Base-by-base conservation (phyloP, 2,329 filamentous ascomycete genomes). In the Penicillium sp. region DNA sequence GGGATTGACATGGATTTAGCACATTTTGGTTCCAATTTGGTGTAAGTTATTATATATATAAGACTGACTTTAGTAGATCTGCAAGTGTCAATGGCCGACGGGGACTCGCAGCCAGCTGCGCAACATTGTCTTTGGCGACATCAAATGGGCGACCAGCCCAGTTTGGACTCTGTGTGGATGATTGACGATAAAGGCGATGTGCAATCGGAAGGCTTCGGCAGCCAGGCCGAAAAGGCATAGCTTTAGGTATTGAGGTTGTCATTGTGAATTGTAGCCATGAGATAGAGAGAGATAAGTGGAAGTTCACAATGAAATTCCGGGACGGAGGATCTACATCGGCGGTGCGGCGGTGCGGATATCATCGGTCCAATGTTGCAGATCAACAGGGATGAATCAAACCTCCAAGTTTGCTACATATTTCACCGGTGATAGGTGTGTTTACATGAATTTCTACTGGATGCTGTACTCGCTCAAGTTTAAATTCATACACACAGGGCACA, bases 21-120 rank as follows among this genome's bases (percentile, higher is more conserved):
- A 36, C 10, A 27, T 27, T 25, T 21, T 16, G 7, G 16, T 50
- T 38, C n/a, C 1, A 6, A 3, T 27, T 33, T 8, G 34, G 40
- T 40, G 39, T 54, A 51, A 19, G 33, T 5, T 46, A 27, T 8
- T 8, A 34, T 16, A 10, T 7, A 40, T 38, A 10, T 34, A 9
- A 23, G 29, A 59, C 80, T 65, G 81, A 95, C 89, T 88, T 93
- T 66, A 97, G 89, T 6, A 99, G 82, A 70, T 97, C 94, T 57
- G 88, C 87, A 34, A 99, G 84, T 27, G 91, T 94, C 69, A 97
- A 79, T 11, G 88, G 85, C 70, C 95, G 90, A 51, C 96, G 84
- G 36, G 88, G 87, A 69, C 89, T 87, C 56, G 86, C 86, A 33
- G 92, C 91, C 46, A 97, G 84, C 41, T 84, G 84, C 45, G 87